Base-by-base conservation (phyloP, 176 grass and related monocot genomes). In the Calamus simplicifolius region DNA sequence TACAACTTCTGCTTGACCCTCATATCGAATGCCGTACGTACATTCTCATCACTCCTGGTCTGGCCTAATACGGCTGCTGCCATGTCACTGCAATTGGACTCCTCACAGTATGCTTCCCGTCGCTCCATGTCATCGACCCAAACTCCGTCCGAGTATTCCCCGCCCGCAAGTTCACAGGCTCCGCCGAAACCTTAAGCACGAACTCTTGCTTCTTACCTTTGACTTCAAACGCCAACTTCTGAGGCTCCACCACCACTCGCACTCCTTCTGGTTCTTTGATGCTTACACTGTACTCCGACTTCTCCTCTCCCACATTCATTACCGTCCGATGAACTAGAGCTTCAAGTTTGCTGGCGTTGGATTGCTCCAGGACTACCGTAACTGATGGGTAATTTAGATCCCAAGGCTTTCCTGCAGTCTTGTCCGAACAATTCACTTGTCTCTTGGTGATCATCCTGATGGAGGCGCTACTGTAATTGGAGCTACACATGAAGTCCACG, bases 371-470 rank as follows among this genome's bases (percentile, higher is more conserved):
- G 6, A 18, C 13, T 0, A 72, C 49, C 1, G 48, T 25, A 17
- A 72, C 28, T 17, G 69, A 72, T 13, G 69, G 69, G 56, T 72
- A 72, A 23, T 72, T 72, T 5, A 72, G 16, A 27, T 72, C 55
- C 57, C 54, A 61, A 3, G 55, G 54, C 49, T 17, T 58, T 7
- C 38, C n/a, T n/a, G n/a, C 21, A 10, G 26, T 4, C 6, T 13
- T 27, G 3, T 28, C 16, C 3, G 31, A 72, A 26, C 54, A 59
- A 17, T 59, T 57, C 19, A 13, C 16, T 6, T 18, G 1, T 8
- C 27, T 60, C 25, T 57, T 19, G 6, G 69, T 25, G 5, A 72
- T 51, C 23, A 21, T 61, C 48, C 16, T 12, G 57, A 72, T 51
- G 17, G 29, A 5, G 7, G 16, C 4, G 4, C 29, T 35, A 2